Conservation (phyloP, 768 basidiomycete species). For the Termitomyces titanicus region DNA sequence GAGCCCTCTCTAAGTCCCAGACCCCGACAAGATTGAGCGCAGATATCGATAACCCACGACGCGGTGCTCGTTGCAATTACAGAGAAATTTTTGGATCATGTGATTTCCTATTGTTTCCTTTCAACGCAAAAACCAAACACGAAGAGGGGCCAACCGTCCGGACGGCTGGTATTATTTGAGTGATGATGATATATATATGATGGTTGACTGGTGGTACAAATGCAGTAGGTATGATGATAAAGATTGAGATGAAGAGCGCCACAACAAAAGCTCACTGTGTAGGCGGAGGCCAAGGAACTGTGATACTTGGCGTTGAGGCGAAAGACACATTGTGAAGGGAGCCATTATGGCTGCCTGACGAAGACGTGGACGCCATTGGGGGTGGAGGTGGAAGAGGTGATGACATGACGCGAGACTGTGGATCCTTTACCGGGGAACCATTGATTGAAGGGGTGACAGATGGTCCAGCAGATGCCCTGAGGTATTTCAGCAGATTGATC, state of each 20-base stretch:
- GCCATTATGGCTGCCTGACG: slow-evolving; percentile 35
- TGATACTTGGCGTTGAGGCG: slow-evolving; percentile 24
- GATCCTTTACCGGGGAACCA: slow-evolving; percentile 34
- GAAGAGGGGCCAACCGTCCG: too few species aligned
- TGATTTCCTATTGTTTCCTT: slow-evolving; percentile 3
- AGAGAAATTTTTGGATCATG: slow-evolving; percentile 14
- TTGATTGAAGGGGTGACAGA: slow-evolving; percentile 23
- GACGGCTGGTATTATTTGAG: too few species aligned
- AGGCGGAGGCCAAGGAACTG: slow-evolving; percentile 13
- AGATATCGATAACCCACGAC: slow-evolving; percentile 2
- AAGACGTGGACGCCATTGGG: slow-evolving; percentile 25
- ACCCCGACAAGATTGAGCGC: background rate
- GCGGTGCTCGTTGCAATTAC: background rate
- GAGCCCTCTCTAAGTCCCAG: background rate
- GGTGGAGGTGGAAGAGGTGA: slow-evolving; percentile 26
- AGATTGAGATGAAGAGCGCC: slow-evolving; percentile 7
- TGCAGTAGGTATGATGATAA: slow-evolving; percentile 12
- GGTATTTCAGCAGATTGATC: background rate
- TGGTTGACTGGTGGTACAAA: slow-evolving; percentile 17
- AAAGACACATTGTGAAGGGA: slow-evolving; percentile 31
- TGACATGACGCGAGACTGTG: slow-evolving; percentile 12
- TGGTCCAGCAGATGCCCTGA: slow-evolving; percentile 9
- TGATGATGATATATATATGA: slow-evolving; percentile 9
- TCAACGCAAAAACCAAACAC: background rate
- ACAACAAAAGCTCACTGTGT: background rate